These are phyloP conservation scores for Hyaloperonospora brassicae DNA, from an alignment of 352 stramenopile genomes.

Conservation along the genomic window DNA sequence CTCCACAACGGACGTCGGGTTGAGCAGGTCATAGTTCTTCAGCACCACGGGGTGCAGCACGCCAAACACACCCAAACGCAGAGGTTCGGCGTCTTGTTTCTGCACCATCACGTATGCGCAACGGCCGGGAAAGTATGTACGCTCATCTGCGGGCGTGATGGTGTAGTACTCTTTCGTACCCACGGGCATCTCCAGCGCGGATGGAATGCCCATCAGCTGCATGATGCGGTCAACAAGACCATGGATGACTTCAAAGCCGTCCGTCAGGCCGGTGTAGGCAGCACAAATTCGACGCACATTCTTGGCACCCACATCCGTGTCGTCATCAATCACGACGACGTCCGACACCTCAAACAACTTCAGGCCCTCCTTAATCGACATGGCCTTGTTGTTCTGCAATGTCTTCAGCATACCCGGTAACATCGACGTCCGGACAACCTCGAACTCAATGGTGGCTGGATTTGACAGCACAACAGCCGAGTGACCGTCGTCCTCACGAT, in stretches of 20 bases:
- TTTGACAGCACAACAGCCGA: constrained; percentile 95
- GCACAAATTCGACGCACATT: constrained; percentile 95
- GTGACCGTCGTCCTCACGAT: constrained; percentile 68
- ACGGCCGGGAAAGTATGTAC: constrained; percentile 94
- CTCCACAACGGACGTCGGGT: constrained; percentile 95
- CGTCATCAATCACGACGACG: constrained; percentile 93
- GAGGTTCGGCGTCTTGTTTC: constrained; percentile 51
- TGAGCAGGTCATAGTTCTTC: constrained; percentile 95
- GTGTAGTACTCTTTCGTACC: constrained; percentile 70
- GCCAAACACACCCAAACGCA: constrained; percentile 93
- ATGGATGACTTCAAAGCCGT: constrained; percentile 99
- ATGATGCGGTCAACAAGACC: constrained; percentile 98
- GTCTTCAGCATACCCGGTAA: constrained; percentile 98
- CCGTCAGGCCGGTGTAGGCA: constrained; percentile 94
- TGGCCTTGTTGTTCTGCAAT: constrained; percentile 97
- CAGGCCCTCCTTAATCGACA: constrained; percentile 94
- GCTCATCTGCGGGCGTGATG: constrained; percentile 49
- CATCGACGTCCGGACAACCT: constrained; percentile 97
- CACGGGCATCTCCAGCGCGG: constrained; percentile 53
- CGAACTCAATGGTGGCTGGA: constrained; percentile 98
- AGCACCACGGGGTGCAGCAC: constrained; percentile 98
- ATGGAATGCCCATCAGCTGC: constrained; percentile 92
- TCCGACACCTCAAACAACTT: constrained; percentile 99
- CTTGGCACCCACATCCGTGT: constrained; percentile 90
- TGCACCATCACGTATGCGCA: constrained; percentile 92